Conservation (phyloP, 495 filamentous ascomycete species). For the Penicillium steckii region DNA sequence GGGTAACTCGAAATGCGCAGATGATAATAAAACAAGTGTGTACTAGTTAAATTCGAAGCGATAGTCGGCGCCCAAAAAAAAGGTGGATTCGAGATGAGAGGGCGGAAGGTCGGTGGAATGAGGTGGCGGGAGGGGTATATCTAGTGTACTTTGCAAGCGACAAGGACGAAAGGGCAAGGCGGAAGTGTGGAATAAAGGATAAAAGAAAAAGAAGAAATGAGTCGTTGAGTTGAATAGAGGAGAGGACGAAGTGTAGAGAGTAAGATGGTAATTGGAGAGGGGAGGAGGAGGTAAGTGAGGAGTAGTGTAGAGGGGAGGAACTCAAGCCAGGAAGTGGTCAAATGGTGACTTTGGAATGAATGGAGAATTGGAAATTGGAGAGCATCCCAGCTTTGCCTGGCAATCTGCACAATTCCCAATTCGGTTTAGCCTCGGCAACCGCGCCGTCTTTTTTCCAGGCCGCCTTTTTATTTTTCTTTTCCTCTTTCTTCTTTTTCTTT, state of each 20-base stretch:
- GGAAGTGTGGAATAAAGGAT: background rate
- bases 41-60: conserved; percentile 1
- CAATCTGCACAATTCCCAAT: no score
- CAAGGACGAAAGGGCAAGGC: background rate
- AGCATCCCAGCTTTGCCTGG: conserved; percentile 17
- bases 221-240: no score
- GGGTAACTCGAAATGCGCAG: conserved; percentile 2
- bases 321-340: no score
- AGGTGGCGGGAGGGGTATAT: conserved; percentile 7
- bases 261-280: background rate
- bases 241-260: conserved; percentile 1
- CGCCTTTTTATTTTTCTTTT: conserved; percentile 19
- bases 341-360: conserved; percentile 5
- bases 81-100: conserved; percentile 1
- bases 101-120: conserved; percentile 3
- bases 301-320: background rate
- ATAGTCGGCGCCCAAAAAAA: conserved; percentile 8
- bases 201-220: no score
- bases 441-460: conserved; percentile 37
- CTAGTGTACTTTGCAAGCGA: background rate
- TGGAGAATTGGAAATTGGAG: conserved; percentile 28
- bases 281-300: background rate
- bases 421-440: conserved; percentile 22
- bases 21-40: conserved; percentile 5
- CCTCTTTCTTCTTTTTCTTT: conserved; percentile 41